phyloP scores from a whole-genome alignment of 1,284 basidiomycete genomes.

The Papiliotrema nemorosa region DNA sequence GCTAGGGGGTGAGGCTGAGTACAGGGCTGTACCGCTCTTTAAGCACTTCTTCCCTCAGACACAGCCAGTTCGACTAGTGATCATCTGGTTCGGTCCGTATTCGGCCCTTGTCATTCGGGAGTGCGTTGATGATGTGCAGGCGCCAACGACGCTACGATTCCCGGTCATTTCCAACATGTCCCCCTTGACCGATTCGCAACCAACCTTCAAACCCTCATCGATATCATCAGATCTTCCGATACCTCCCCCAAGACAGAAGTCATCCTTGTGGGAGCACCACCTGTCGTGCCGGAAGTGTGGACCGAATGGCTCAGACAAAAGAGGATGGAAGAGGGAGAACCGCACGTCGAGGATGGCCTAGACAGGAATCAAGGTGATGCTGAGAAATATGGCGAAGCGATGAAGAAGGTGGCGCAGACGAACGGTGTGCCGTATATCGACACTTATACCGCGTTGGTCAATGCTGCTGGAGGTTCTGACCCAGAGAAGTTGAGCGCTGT shows the following conservation, averaged over 20 bases:
- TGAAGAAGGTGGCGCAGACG: slow-evolving; percentile 58
- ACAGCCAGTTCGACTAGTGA: slow-evolving; percentile 61
- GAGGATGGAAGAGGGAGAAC: slow-evolving; percentile 3
- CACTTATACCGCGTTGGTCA: slow-evolving; percentile 64
- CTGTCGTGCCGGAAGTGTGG: slow-evolving; percentile 59
- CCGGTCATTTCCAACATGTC: slow-evolving; percentile 53
- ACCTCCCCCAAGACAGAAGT: slow-evolving; percentile 71
- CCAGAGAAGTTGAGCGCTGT: slow-evolving; percentile 50
- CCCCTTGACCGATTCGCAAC: slow-evolving; percentile 63
- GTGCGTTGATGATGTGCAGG: slow-evolving; percentile 24
- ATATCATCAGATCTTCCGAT: slow-evolving; percentile 59
- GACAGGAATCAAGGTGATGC: slow-evolving; percentile 52
- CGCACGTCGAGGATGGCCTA: slow-evolving; percentile 51
- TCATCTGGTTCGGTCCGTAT: slow-evolving; percentile 72
- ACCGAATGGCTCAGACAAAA: slow-evolving; percentile 18
- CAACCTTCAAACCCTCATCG: slow-evolving; percentile 64
- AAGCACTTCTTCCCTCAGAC: slow-evolving; percentile 65
- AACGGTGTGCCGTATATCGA: slow-evolving; percentile 63
- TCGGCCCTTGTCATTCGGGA: not conserved
- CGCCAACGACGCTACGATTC: slow-evolving; percentile 72
- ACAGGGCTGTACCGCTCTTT: slow-evolving; percentile 66
- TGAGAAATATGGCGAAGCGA: slow-evolving; percentile 65
- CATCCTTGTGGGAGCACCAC: slow-evolving; percentile 77
- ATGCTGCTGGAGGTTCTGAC: slow-evolving; percentile 59
- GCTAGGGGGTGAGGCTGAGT: not conserved